Percentiles rank a stretch among this genome's conserved stretches.
These are phyloP conservation scores for Rhodotorula diobovata DNA, from an alignment of 768 basidiomycete genomes.

Conservation along the genomic window DNA sequence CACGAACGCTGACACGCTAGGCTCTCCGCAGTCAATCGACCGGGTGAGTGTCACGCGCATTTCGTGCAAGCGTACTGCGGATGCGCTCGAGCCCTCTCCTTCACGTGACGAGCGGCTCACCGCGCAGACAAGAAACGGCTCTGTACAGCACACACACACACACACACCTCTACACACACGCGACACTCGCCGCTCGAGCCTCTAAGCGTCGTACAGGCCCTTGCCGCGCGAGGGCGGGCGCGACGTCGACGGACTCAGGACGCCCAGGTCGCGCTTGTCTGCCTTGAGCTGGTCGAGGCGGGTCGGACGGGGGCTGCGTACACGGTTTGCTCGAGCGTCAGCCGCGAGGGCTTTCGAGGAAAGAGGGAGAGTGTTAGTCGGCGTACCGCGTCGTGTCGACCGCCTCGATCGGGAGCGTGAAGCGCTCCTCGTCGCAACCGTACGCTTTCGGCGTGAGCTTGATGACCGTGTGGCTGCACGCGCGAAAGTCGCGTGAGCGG, in stretches of 20 bases:
- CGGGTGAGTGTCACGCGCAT: no score
- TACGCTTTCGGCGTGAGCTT: constrained; percentile 98
- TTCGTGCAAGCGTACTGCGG: no score
- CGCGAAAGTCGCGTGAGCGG: constrained; percentile 23
- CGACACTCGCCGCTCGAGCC: not conserved
- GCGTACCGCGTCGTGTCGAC: constrained; percentile 79
- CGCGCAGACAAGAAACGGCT: not conserved
- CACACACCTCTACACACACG: not conserved
- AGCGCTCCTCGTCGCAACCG: constrained; percentile 89
- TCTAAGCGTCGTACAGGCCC: constrained; percentile 14
- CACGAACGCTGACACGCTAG: no score
- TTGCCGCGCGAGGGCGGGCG: constrained; percentile 8
- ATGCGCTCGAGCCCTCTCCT: no score
- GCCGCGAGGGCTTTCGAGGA: no score
- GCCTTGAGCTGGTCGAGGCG: constrained; percentile 11
- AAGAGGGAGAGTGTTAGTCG: no score
- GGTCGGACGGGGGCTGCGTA: not conserved
- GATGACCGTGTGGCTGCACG: constrained; percentile 80
- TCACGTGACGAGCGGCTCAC: no score
- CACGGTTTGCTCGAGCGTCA: not conserved
- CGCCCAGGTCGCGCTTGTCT: constrained; percentile 28
- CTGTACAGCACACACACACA: no score
- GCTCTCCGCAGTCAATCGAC: no score
- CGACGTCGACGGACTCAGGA: constrained; percentile 11
- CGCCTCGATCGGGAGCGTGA: constrained; percentile 80